Base-by-base conservation (phyloP, 768 basidiomycete species). In the Lentinula detonsa region DNA sequence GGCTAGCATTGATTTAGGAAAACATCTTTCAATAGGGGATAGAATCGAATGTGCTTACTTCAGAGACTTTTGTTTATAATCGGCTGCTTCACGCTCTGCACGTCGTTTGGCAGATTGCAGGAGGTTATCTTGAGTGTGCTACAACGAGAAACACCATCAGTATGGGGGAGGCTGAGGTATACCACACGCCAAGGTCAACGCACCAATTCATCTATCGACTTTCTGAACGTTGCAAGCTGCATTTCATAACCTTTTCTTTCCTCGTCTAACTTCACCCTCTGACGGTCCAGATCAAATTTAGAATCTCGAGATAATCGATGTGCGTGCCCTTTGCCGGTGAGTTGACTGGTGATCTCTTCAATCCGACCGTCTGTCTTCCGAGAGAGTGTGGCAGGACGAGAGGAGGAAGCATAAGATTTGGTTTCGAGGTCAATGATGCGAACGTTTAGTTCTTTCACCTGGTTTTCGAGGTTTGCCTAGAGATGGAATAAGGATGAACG, bases 341-440 rank as follows among this genome's bases (percentile, higher is more conserved):
- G 77, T 68, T 86, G 84, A 51, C 71, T 83, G 4, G 81, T 79
- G 61, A 91, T 79, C 65, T 93, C 91, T 63, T 91, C 90, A 18
- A 91, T 85, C 33, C 86, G 82, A 59, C 77, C 83, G 63, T 91
- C 90, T 28, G 86, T 74, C 28, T 88, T 83, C 43, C 86, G 78
- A 50, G 85, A 80, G 1, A 76, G 76, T 4, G 79, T 75, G 2
- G 81, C 73, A 4, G 85, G 78, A 39, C 86, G 80, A 13, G 87
- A 83, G n/a, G 82, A 79, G 65, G 74, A 87, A 10, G 84, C 72
- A 63, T 91, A 85, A 4, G 90, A 87, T 67, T 79, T 88, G 1
- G 91, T 90, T 71, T 92, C 91, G 16, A 93, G 78, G 67, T 93
- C 92, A 8, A 91, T 85, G 59, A 94, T 85, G 43, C 86, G 88